Evolutionary conservation across 73 alveolate genomes (phyloP), one percentile per base, ranked within the genome.

Genomic region (Paramecium caudatum): DNA sequence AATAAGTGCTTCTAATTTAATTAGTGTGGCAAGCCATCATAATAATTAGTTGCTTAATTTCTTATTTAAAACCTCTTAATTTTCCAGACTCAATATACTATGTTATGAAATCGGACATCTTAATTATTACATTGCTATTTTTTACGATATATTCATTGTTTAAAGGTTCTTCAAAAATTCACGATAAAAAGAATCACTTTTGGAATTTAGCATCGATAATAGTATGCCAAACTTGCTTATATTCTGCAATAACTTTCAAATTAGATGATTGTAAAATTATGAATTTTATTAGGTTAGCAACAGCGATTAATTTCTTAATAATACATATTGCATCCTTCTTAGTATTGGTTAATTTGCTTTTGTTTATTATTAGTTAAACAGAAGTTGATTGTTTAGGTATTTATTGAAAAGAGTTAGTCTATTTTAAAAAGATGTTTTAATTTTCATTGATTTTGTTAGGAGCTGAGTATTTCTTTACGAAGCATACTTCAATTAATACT

Each of bases 401-500:
- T n/a, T n/a, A n/a, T n/a, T n/a, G n/a, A n/a, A n/a, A n/a, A n/a
- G n/a, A n/a, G n/a, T n/a, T n/a, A 43, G 30, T 55, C 30, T 55
- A 55, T 55, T 55, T 55, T 43, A 55, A 55, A 55, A 10, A 55
- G 30, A 55, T 55, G 80, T 9, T 55, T 5, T 55, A 25, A 21
- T 55, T 27, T 4, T 55, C 25, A 9, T 37, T 15, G 12, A 2
- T 55, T 3, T 55, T 55, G n/a, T 10, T 55, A 23, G 80, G 46
- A 21, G 80, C 80, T 9, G 80, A 55, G 12, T 55, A 10, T 43
- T 55, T 55, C 30, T 55, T 55, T 21, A 55, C 80, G 3, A 55
- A 55, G 30, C 12, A 37, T 55, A 55, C 80, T 0, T 55, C 80
- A 55, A 55, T 55, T 27, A 55, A 55, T 21, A 55, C 80, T 27